These are phyloP conservation scores for Eremochloa ophiuroides DNA, from an alignment of 176 grass and related monocot species.

Conservation along the genomic window DNA sequence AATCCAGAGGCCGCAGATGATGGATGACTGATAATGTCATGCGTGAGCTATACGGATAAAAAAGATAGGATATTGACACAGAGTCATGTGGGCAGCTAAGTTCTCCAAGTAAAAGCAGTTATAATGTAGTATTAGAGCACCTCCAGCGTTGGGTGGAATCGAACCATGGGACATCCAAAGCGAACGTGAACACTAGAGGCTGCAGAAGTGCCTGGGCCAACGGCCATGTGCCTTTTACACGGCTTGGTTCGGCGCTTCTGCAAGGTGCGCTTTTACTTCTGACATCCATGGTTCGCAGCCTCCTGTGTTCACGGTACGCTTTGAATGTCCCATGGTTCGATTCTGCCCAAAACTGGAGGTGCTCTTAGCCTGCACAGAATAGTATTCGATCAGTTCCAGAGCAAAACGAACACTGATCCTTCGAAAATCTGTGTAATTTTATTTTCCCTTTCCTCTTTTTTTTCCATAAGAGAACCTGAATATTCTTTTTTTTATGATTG, in stretches of 20 bases:
- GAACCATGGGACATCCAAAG: too few relatives aligned
- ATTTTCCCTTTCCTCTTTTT: background rate
- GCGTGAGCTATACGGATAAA: background rate
- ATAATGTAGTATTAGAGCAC: conserved; percentile 30
- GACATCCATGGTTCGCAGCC: too few relatives aligned
- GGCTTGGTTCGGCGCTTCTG: too few relatives aligned
- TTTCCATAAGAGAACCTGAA: background rate
- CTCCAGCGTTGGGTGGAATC: too few relatives aligned
- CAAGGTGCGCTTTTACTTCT: too few relatives aligned
- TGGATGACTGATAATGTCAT: conserved; percentile 40
- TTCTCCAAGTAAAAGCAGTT: conserved; percentile 20
- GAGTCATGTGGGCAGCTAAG: background rate
- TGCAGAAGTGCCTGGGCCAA: too few relatives aligned
- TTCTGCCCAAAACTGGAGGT: too few relatives aligned
- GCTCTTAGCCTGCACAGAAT: conserved; percentile 12
- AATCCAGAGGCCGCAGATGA: conserved; percentile 55
- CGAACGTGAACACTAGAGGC: too few relatives aligned
- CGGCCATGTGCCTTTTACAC: too few relatives aligned
- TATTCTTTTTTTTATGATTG: background rate
- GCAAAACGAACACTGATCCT: background rate
- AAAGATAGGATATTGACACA: background rate
- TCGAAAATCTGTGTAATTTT: background rate
- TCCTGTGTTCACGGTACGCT: too few relatives aligned
- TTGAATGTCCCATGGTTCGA: too few relatives aligned
- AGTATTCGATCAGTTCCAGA: conserved; percentile 5